phyloP scores from a whole-genome alignment of 1,284 basidiomycete species.

The Dichomitus squalens region DNA sequence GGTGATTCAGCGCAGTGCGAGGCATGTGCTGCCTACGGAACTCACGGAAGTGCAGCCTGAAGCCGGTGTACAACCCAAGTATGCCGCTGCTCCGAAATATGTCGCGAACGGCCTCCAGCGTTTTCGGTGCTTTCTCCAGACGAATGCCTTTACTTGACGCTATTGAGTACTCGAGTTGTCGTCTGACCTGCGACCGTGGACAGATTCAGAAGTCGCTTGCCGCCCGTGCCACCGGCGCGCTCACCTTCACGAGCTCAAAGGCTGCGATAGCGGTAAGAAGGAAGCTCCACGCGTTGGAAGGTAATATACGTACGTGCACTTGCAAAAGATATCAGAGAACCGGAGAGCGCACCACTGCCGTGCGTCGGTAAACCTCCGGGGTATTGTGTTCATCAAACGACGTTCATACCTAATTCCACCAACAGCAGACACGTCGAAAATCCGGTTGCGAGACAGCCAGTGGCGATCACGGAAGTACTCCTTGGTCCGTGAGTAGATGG shows the following conservation, averaged over 20 bases:
- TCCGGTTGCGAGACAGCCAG: constrained; percentile 57
- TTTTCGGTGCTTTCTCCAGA: constrained; percentile 70
- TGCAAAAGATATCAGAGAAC: constrained; percentile 80
- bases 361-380: constrained; percentile 4
- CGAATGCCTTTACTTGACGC: constrained; percentile 75
- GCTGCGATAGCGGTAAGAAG: constrained; percentile 44
- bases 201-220: neutral
- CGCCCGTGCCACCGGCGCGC: constrained; percentile 12
- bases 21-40: neutral
- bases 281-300: neutral
- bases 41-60: constrained; percentile 75
- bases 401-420: constrained; percentile 60
- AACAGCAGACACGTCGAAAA: constrained; percentile 72
- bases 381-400: neutral
- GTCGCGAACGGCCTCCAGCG: constrained; percentile 71
- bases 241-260: constrained; percentile 95
- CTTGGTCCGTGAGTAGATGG: constrained; percentile 91
- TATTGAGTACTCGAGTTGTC: constrained; percentile 94
- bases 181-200: constrained; percentile 60
- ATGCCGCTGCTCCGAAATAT: constrained; percentile 71
- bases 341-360: constrained; percentile 74
- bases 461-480: constrained; percentile 70
- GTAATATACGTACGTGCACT: constrained; percentile 74
- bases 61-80: constrained; percentile 80
- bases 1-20: neutral